Percentiles rank a stretch among this genome's conserved stretches.
Conservation (phyloP, 2,329 filamentous ascomycete genomes). For the Paramyrothecium sp. region DNA sequence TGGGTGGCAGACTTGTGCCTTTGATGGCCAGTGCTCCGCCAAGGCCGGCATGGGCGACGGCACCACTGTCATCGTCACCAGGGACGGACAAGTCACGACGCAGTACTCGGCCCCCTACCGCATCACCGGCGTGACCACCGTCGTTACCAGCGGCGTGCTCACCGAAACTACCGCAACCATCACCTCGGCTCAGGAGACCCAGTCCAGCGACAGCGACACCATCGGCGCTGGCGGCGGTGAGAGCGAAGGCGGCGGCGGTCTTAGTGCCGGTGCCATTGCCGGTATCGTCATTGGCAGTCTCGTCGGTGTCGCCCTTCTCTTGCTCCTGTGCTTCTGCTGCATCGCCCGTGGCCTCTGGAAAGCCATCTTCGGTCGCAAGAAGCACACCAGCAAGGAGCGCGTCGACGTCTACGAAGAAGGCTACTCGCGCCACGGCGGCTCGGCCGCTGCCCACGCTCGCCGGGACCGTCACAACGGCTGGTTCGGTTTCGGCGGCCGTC, state of each 20-base stretch:
- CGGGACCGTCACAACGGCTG: slow-evolving; percentile 57
- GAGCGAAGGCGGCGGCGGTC: slow-evolving; percentile 34
- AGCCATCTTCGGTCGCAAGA: slow-evolving; percentile 59
- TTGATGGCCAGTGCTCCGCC: slow-evolving; percentile 54
- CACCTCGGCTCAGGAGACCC: slow-evolving; percentile 38
- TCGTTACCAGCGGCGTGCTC: slow-evolving; percentile 48
- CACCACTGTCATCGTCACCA: slow-evolving; percentile 42
- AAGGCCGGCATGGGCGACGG: slow-evolving; percentile 46
- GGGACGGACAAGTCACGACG: slow-evolving; percentile 49
- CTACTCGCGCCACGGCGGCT: slow-evolving; percentile 47
- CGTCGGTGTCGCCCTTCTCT: slow-evolving; percentile 63
- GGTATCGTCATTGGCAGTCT: slow-evolving; percentile 77
- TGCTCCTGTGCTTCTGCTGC: slow-evolving; percentile 74
- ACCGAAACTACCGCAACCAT: slow-evolving; percentile 53
- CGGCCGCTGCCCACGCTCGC: slow-evolving; percentile 38
- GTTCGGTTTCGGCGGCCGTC: slow-evolving; percentile 51
- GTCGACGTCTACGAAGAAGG: slow-evolving; percentile 65
- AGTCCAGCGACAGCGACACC: slow-evolving; percentile 40
- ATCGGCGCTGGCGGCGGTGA: slow-evolving; percentile 36
- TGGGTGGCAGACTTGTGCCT: slow-evolving; percentile 65
- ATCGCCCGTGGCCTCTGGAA: slow-evolving; percentile 63
- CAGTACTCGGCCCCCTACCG: slow-evolving; percentile 51
- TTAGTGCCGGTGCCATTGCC: slow-evolving; percentile 74
- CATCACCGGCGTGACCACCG: slow-evolving; percentile 54
- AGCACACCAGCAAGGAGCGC: slow-evolving; percentile 50